phyloP scores from a whole-genome alignment of 2,329 filamentous ascomycete genomes.

The Epichloe coenophiala region DNA sequence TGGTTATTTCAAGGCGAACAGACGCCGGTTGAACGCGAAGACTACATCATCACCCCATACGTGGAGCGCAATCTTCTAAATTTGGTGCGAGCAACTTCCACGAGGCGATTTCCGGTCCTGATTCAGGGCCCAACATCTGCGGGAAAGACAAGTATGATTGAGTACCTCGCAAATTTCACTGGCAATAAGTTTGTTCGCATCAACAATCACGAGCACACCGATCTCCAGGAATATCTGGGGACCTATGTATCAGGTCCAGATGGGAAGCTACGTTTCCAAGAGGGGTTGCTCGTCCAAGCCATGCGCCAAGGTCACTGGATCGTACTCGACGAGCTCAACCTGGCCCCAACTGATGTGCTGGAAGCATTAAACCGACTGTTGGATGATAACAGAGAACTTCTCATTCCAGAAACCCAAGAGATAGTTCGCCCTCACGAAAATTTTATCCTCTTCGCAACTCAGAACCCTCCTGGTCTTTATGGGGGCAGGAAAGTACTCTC shows the following conservation, averaged over 20 bases:
- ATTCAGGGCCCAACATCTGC: constrained; percentile 95
- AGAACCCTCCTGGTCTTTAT: constrained; percentile 92
- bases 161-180: constrained; percentile 91
- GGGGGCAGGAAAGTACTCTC: constrained; percentile 89
- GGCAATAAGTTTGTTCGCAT: constrained; percentile 97
- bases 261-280: constrained; percentile 79
- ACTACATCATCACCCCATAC: constrained; percentile 95
- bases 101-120: constrained; percentile 79
- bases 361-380: constrained; percentile 91
- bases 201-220: constrained; percentile 98
- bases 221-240: constrained; percentile 93
- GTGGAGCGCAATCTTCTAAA: constrained; percentile 93
- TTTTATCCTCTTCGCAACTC: constrained; percentile 96
- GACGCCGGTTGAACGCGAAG: constrained; percentile 53
- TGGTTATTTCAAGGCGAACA: constrained; percentile 70
- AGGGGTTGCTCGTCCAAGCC: constrained; percentile 85
- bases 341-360: constrained; percentile 92
- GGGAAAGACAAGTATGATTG: constrained; percentile 98
- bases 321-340: constrained; percentile 90
- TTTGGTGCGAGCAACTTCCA: constrained; percentile 84
- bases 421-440: constrained; percentile 82
- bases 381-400: constrained; percentile 89
- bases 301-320: constrained; percentile 94
- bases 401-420: constrained; percentile 95
- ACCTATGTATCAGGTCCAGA: constrained; percentile 81